phyloP scores from a whole-genome alignment of 108 stramenopile species.

The Pseudonitzschia multiseries region DNA sequence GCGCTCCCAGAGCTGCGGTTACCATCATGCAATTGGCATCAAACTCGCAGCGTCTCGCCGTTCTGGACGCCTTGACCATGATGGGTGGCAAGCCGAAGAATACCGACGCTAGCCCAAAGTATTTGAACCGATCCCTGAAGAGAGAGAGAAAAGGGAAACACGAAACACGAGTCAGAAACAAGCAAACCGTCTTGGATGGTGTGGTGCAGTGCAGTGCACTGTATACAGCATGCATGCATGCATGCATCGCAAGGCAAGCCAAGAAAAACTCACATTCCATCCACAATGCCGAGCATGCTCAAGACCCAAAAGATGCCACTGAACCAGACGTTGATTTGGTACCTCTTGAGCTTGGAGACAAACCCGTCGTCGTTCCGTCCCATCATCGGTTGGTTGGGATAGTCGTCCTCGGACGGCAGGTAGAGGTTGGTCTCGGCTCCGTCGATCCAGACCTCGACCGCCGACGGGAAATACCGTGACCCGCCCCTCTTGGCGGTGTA shows the following conservation, averaged over 20 bases:
- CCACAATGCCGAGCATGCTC: constrained; percentile 43
- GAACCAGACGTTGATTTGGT: constrained; percentile 36
- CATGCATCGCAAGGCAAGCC: too few relatives aligned
- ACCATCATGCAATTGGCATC: constrained; percentile 94
- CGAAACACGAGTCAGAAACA: too few relatives aligned
- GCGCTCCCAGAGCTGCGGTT: constrained; percentile 79
- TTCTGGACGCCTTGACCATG: constrained; percentile 69
- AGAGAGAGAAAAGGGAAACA: neutral
- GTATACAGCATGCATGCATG: too few relatives aligned
- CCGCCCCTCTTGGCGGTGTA: constrained; percentile 16
- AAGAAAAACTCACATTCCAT: constrained; percentile 37
- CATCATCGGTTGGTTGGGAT: constrained; percentile 6
- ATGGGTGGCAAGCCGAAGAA: constrained; percentile 81
- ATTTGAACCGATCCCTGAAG: constrained; percentile 54
- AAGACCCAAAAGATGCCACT: constrained; percentile 80
- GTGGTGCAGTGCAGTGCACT: too few relatives aligned
- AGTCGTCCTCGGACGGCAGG: constrained; percentile 50
- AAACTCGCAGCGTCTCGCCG: constrained; percentile 59
- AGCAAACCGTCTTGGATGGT: too few relatives aligned
- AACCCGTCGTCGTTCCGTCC: constrained; percentile 37
- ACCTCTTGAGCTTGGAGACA: neutral
- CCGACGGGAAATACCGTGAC: neutral
- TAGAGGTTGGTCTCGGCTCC: constrained; percentile 47
- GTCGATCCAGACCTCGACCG: constrained; percentile 53
- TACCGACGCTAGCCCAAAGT: constrained; percentile 69